These are phyloP conservation scores for Linum tenue DNA, from an alignment of 345 rosid species.

Conservation along the genomic window DNA sequence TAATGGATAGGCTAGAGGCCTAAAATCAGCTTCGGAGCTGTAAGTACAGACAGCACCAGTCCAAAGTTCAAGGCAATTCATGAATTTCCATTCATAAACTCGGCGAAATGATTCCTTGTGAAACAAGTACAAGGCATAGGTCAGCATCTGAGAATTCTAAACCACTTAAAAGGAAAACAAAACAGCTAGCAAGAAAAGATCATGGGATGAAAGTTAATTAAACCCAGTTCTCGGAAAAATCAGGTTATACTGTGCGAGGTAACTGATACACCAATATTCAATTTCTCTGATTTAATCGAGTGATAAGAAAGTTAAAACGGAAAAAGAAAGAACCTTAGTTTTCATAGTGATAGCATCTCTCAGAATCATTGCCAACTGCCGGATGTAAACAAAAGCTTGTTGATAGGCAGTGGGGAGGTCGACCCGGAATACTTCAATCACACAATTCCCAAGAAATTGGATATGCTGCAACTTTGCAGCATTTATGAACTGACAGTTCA, in stretches of 20 bases:
- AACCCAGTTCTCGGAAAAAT: too few relatives aligned
- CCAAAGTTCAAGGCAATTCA: conserved; percentile 96
- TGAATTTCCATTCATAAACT: conserved; percentile 96
- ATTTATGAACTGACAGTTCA: conserved; percentile 83
- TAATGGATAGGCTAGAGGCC: conserved; percentile 85
- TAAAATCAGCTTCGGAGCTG: conserved; percentile 59
- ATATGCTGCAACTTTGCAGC: conserved; percentile 68
- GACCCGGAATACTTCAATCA: conserved; percentile 74
- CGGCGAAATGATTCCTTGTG: conserved; percentile 76
- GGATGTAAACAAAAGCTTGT: conserved; percentile 83
- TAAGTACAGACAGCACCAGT: conserved; percentile 81
- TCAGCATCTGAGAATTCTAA: background rate
- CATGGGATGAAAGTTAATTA: too few relatives aligned
- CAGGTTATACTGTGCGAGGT: background rate
- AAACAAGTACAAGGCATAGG: conserved; percentile 3
- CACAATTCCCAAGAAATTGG: conserved; percentile 76
- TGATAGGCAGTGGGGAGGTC: conserved; percentile 85
- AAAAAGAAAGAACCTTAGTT: conserved; percentile 60
- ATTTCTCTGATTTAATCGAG: background rate
- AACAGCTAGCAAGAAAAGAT: conserved; percentile 4
- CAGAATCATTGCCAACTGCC: conserved; percentile 76
- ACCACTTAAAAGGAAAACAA: background rate
- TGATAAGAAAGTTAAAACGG: background rate
- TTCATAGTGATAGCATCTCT: conserved; percentile 76
- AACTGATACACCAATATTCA: too few relatives aligned